Conservation (phyloP, 83 land plant genomes). For the Thuja plicata region DNA sequence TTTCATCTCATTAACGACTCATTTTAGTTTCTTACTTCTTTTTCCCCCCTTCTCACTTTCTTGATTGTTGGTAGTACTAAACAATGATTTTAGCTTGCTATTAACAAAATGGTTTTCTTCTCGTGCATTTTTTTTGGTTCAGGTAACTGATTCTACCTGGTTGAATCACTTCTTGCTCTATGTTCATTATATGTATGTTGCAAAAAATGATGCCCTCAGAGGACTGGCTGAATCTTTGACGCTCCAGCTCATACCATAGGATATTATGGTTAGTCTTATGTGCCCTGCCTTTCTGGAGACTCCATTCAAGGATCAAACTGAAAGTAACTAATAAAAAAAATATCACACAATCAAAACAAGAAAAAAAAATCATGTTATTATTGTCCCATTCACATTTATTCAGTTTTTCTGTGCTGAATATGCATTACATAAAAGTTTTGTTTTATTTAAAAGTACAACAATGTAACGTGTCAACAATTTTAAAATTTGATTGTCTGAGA, state of each 20-base stretch:
- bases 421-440: too few relatives aligned
- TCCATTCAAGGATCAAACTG: slow-evolving; percentile 1
- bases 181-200: slow-evolving; percentile 8
- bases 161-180: neutral
- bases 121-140: neutral
- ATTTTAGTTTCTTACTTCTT: too few relatives aligned
- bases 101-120: neutral
- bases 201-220: slow-evolving; percentile 12
- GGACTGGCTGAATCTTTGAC: slow-evolving; percentile 11
- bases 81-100: too few relatives aligned
- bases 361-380: neutral
- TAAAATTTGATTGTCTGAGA: too few relatives aligned
- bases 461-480: too few relatives aligned
- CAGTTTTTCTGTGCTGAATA: neutral
- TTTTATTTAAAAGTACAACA: too few relatives aligned
- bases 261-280: slow-evolving; percentile 6
- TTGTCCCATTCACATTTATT: too few relatives aligned
- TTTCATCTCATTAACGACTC: neutral
- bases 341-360: too few relatives aligned
- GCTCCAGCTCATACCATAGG: slow-evolving; percentile 9
- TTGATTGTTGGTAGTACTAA: neutral
- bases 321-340: neutral
- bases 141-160: neutral
- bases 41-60: neutral
- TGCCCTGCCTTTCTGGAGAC: slow-evolving; percentile 18